phyloP scores from a whole-genome alignment of 2,329 filamentous ascomycete genomes.

The Paraphoma chrysanthemicola region DNA sequence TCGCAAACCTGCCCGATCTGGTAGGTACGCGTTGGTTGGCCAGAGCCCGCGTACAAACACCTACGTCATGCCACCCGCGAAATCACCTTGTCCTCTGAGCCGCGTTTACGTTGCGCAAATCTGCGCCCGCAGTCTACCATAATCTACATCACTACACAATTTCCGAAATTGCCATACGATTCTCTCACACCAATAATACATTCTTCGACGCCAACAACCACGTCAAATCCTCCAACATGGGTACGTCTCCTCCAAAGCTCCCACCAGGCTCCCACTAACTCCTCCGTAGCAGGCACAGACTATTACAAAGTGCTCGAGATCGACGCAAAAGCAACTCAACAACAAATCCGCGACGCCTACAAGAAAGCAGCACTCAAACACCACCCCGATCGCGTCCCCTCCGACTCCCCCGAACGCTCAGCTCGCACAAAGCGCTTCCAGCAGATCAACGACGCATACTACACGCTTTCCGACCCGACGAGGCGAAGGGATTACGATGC shows the following conservation, averaged over 20 bases:
- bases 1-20: no score
- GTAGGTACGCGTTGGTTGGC: no score
- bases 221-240: background rate
- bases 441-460: slow-evolving; percentile 91
- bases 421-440: slow-evolving; percentile 88
- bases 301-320: slow-evolving; percentile 65
- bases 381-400: slow-evolving; percentile 88
- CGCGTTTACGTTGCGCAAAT: background rate
- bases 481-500: slow-evolving; percentile 86
- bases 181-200: background rate
- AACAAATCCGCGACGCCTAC: slow-evolving; percentile 92
- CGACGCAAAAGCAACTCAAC: slow-evolving; percentile 73
- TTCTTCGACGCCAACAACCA: background rate
- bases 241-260: background rate
- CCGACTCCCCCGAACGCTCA: slow-evolving; percentile 81
- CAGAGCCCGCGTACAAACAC: background rate
- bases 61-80: slow-evolving; percentile 1
- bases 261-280: background rate
- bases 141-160: background rate
- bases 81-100: slow-evolving; percentile 1
- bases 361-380: slow-evolving; percentile 92
- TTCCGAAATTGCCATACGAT: background rate
- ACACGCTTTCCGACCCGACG: slow-evolving; percentile 79
- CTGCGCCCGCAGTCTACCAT: background rate
- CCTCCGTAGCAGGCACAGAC: slow-evolving; percentile 3